Percentiles rank a stretch among this genome's conserved stretches.
Evolutionary conservation across 805 yeast genomes (phyloP).

Genomic region (Kluyveromyces dobzhanskii): DNA sequence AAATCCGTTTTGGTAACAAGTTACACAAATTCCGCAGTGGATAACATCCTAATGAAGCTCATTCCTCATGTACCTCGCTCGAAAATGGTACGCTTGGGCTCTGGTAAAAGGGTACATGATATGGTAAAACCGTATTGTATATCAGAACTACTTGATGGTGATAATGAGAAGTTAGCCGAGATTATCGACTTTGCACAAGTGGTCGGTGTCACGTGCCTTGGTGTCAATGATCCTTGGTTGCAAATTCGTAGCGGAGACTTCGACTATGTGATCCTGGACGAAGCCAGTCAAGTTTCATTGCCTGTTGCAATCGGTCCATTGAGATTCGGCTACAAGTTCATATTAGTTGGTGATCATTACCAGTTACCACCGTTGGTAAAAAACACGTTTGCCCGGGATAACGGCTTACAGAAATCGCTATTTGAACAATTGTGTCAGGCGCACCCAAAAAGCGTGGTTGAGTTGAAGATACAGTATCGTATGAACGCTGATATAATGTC

Average conservation of each 20-base stretch:
- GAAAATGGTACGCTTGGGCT: conserved; percentile 62
- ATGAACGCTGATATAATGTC: conserved; percentile 89
- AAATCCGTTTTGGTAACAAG: conserved; percentile 73
- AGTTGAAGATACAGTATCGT: conserved; percentile 75
- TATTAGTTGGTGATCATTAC: conserved; percentile 93
- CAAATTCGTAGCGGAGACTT: conserved; percentile 41
- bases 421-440: conserved; percentile 65
- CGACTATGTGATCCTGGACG: conserved; percentile 93
- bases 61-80: conserved; percentile 24
- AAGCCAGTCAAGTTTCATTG: conserved; percentile 90
- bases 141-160: conserved; percentile 31
- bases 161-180: conserved; percentile 36
- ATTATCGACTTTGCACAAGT: conserved; percentile 55
- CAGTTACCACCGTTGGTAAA: conserved; percentile 87
- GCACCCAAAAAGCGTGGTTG: conserved; percentile 69
- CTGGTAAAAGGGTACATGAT: conserved; percentile 49
- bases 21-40: conserved; percentile 94
- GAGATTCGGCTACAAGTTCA: conserved; percentile 64
- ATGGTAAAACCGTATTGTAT: conserved; percentile 39
- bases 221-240: conserved; percentile 35
- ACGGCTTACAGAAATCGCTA: conserved; percentile 58
- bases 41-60: conserved; percentile 78
- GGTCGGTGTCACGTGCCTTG: conserved; percentile 85
- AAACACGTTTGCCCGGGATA: conserved; percentile 52
- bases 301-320: conserved; percentile 90